Evolutionary conservation across 257 asterid genomes (phyloP).

Genomic region (Forsythia viridissima): DNA sequence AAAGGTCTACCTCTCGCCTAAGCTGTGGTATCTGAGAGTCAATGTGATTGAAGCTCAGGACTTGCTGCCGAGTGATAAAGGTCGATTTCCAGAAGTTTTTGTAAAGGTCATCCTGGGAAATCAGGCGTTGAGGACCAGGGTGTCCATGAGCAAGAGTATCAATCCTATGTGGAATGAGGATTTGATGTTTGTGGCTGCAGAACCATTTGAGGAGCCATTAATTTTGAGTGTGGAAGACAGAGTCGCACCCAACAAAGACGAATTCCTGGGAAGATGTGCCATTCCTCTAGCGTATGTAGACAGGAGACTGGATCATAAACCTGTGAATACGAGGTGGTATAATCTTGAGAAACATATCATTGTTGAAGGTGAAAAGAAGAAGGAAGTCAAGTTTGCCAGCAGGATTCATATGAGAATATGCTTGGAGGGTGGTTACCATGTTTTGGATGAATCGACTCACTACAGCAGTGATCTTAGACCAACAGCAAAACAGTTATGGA

Average conservation of each 20-base stretch:
- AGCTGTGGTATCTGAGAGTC: constrained; percentile 53
- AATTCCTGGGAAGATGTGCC: constrained; percentile 44
- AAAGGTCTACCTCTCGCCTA: constrained; percentile 50
- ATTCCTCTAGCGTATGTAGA: constrained; percentile 39
- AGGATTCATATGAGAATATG: constrained; percentile 51
- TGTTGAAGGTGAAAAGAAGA: constrained; percentile 50
- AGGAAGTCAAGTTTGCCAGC: constrained; percentile 48
- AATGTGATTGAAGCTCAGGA: constrained; percentile 59
- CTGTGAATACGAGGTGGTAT: constrained; percentile 41
- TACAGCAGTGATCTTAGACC: constrained; percentile 59
- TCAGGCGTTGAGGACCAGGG: constrained; percentile 46
- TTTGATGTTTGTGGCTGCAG: constrained; percentile 52
- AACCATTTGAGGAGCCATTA: constrained; percentile 51
- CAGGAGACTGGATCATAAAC: constrained; percentile 47
- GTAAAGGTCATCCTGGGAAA: constrained; percentile 47
- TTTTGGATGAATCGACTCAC: constrained; percentile 53
- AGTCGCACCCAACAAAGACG: constrained; percentile 48
- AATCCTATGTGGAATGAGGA: constrained; percentile 62
- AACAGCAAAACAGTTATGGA: constrained; percentile 52
- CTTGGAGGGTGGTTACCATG: constrained; percentile 57
- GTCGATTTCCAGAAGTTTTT: constrained; percentile 47
- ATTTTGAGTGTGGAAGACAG: constrained; percentile 52
- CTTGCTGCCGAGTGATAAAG: constrained; percentile 40
- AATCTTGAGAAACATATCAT: constrained; percentile 51
- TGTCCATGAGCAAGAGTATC: constrained; percentile 42